A percentile compares a stretch with the other conserved stretches of the same genome.
These are phyloP conservation scores for Tricholoma terreum DNA, from an alignment of 768 basidiomycete species.

Conservation along the genomic window DNA sequence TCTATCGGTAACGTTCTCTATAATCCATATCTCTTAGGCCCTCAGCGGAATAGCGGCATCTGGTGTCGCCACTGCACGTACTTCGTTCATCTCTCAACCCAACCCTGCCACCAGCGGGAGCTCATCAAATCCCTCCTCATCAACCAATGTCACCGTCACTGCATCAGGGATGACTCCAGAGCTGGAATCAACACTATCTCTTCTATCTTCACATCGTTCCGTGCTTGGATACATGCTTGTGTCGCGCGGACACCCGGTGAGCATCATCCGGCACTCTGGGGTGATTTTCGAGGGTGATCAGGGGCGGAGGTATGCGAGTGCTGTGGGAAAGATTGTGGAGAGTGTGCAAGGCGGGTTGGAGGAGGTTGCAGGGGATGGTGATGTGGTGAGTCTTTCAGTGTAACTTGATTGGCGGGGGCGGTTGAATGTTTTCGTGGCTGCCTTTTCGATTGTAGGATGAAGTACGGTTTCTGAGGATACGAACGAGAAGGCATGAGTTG, in stretches of 20 bases:
- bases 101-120: slow-evolving; percentile 4
- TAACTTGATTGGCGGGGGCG: not conserved
- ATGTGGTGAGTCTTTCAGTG: slow-evolving; percentile 18
- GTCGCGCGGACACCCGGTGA: slow-evolving; percentile 65
- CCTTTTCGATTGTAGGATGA: slow-evolving; percentile 57
- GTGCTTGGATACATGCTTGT: slow-evolving; percentile 87
- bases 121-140: slow-evolving; percentile 14
- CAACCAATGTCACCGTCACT: slow-evolving; percentile 16
- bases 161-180: slow-evolving; percentile 58
- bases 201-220: slow-evolving; percentile 77
- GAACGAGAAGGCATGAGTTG: slow-evolving; percentile 87
- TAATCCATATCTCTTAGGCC: not conserved
- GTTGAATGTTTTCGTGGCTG: not conserved
- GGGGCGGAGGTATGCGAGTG: slow-evolving; percentile 70
- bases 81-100: slow-evolving; percentile 28
- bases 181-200: slow-evolving; percentile 73
- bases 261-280: slow-evolving; percentile 82
- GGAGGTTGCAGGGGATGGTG: slow-evolving; percentile 49
- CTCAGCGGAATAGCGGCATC: slow-evolving; percentile 3
- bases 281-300: slow-evolving; percentile 86
- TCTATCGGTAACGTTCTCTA: too few relatives aligned
- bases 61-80: slow-evolving; percentile 18
- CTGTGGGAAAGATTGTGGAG: slow-evolving; percentile 72
- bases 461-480: slow-evolving; percentile 83
- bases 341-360: slow-evolving; percentile 75